Evolutionary conservation across 75 land plant species (phyloP).

Genomic region (Selaginella moellendorffii): DNA sequence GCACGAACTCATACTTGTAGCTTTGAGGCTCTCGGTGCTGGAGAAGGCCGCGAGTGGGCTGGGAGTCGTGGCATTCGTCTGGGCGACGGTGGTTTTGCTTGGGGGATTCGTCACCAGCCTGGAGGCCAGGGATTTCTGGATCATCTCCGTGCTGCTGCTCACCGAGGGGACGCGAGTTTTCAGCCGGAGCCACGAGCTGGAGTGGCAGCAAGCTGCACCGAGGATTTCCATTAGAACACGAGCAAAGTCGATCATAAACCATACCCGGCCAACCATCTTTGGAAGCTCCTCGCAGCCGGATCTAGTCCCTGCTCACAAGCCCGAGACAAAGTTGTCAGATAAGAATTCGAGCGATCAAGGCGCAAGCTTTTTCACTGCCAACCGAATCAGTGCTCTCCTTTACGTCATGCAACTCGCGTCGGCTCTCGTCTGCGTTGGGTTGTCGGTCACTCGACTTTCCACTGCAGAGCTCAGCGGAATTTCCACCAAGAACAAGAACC

Average conservation of each 20-base stretch:
- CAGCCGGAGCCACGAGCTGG: constrained; percentile 7
- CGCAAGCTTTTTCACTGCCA: not conserved
- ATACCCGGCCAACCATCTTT: not conserved
- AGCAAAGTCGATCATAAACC: not conserved
- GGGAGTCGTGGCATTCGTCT: constrained; percentile 3
- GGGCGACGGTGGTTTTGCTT: constrained; percentile 4
- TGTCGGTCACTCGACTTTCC: not conserved
- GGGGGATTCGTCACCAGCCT: constrained; percentile 1
- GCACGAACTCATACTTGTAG: not conserved
- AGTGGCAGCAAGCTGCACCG: not conserved
- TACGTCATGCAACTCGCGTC: not conserved
- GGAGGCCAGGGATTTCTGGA: not conserved
- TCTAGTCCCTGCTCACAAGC: not conserved
- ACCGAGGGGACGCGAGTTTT: constrained; percentile 1
- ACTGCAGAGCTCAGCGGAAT: constrained; percentile 4
- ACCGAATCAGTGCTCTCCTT: not conserved
- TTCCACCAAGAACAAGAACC: constrained; percentile 22
- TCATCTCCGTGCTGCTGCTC: constrained; percentile 1
- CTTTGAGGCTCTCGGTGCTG: not conserved
- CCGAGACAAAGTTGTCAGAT: not conserved
- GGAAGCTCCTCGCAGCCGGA: not conserved
- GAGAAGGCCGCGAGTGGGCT: constrained; percentile 9
- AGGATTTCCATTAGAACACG: not conserved
- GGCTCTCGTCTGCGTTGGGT: not conserved
- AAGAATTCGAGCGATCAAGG: not conserved